A percentile compares a stretch with the other conserved stretches of the same genome.
These are phyloP conservation scores for Taphrina betulina DNA, from an alignment of 1,139 yeast genomes.

Conservation along the genomic window DNA sequence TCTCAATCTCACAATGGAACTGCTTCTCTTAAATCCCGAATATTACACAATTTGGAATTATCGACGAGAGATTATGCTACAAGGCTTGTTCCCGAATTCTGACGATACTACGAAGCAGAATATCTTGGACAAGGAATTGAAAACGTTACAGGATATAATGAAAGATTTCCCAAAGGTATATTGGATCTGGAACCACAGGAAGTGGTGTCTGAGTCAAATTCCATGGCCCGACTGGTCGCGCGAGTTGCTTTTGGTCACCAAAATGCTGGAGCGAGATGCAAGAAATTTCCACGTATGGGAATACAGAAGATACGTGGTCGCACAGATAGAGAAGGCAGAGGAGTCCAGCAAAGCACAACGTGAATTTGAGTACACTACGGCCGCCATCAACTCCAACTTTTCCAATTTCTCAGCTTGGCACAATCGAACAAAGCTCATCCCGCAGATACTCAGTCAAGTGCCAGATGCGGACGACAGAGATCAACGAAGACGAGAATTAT, in stretches of 20 bases:
- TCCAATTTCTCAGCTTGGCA: conserved; percentile 98
- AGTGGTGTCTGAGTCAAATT: conserved; percentile 69
- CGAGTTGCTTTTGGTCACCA: conserved; percentile 69
- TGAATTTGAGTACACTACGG: conserved; percentile 77
- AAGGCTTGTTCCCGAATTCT: conserved; percentile 43
- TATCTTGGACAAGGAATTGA: conserved; percentile 60
- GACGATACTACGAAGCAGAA: conserved; percentile 40
- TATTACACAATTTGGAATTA: conserved; percentile 88
- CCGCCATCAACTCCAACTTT: conserved; percentile 74
- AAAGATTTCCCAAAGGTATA: conserved; percentile 79
- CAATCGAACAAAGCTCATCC: conserved; percentile 71
- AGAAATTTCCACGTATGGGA: conserved; percentile 97
- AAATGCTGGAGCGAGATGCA: conserved; percentile 66
- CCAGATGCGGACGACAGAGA: conserved; percentile 42
- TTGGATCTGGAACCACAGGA: conserved; percentile 95
- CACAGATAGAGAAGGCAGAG: conserved; percentile 50
- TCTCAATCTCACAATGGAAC: conserved; percentile 55
- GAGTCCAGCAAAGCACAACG: conserved; percentile 44
- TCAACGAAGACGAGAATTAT: conserved; percentile 14
- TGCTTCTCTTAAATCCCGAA: conserved; percentile 75
- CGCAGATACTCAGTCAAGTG: conserved; percentile 49
- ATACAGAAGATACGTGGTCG: conserved; percentile 72
- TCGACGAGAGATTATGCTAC: conserved; percentile 66
- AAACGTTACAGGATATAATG: conserved; percentile 59
- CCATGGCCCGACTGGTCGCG: conserved; percentile 61